These are phyloP conservation scores for Chrysanthemum makinoi DNA, from an alignment of 129 eudicot genomes.

Conservation along the genomic window DNA sequence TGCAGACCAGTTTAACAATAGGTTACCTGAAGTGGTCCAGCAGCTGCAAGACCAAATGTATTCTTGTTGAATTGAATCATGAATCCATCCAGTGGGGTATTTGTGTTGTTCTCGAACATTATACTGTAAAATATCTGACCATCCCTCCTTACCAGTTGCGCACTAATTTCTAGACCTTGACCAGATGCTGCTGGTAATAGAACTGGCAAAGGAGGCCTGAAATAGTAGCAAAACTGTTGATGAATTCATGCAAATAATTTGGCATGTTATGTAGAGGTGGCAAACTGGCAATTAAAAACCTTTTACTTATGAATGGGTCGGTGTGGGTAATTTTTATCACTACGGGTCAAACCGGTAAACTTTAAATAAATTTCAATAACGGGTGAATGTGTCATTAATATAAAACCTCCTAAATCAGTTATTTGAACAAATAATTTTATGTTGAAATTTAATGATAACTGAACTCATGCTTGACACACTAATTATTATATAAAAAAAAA, in stretches of 20 bases:
- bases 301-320: neutral
- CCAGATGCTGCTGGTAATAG: constrained; percentile 76
- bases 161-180: constrained; percentile 91
- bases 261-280: constrained; percentile 1
- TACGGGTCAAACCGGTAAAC: no score
- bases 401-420: no score
- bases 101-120: constrained; percentile 77
- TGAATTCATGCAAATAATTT: constrained; percentile 7
- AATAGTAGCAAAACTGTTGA: constrained; percentile 20
- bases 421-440: no score
- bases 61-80: constrained; percentile 98
- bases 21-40: constrained; percentile 81
- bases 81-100: constrained; percentile 74
- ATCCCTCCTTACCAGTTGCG: constrained; percentile 77
- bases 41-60: constrained; percentile 92
- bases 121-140: constrained; percentile 89
- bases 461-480: no score
- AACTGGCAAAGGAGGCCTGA: constrained; percentile 85
- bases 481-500: no score
- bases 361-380: no score
- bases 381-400: no score
- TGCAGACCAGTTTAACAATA: neutral
- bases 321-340: neutral
- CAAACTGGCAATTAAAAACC: neutral
- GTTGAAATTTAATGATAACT: no score